Conservation (phyloP, 2,329 filamentous ascomycete genomes). For the Colletotrichum echinochloae region DNA sequence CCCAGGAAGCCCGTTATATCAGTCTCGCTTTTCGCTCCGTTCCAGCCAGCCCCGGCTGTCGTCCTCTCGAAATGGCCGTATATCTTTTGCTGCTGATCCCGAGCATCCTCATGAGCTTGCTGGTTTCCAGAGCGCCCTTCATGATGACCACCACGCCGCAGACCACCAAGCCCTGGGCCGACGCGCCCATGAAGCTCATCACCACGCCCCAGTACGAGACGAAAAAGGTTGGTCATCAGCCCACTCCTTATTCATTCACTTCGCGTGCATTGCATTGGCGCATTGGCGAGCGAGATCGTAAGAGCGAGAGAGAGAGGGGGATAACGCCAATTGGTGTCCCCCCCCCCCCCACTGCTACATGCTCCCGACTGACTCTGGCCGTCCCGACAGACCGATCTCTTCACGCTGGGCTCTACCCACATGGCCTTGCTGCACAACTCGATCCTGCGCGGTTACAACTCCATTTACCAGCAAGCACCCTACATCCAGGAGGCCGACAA, state of each 20-base stretch:
- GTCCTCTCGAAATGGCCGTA: slow-evolving; percentile 34
- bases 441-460: slow-evolving; percentile 73
- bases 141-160: slow-evolving; percentile 50
- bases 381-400: slow-evolving; percentile 63
- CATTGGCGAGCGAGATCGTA: too few species aligned
- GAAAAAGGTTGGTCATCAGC: slow-evolving; percentile 55
- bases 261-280: too few species aligned
- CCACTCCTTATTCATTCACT: neutral
- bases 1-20: slow-evolving; percentile 13
- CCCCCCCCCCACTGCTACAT: neutral
- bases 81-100: slow-evolving; percentile 47
- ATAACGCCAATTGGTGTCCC: neutral
- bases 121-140: slow-evolving; percentile 52
- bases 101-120: slow-evolving; percentile 48
- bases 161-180: slow-evolving; percentile 61
- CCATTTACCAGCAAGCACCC: slow-evolving; percentile 70
- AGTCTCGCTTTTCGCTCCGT: slow-evolving; percentile 1
- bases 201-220: slow-evolving; percentile 65
- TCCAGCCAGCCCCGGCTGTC: slow-evolving; percentile 12
- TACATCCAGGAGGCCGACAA: slow-evolving; percentile 64
- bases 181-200: slow-evolving; percentile 66
- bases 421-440: slow-evolving; percentile 73
- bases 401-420: slow-evolving; percentile 69
- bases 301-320: too few species aligned
- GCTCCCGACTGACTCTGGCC: slow-evolving; percentile 30